Conservation (phyloP, 2,329 filamentous ascomycete species). For the Bipolaris zeicola region DNA sequence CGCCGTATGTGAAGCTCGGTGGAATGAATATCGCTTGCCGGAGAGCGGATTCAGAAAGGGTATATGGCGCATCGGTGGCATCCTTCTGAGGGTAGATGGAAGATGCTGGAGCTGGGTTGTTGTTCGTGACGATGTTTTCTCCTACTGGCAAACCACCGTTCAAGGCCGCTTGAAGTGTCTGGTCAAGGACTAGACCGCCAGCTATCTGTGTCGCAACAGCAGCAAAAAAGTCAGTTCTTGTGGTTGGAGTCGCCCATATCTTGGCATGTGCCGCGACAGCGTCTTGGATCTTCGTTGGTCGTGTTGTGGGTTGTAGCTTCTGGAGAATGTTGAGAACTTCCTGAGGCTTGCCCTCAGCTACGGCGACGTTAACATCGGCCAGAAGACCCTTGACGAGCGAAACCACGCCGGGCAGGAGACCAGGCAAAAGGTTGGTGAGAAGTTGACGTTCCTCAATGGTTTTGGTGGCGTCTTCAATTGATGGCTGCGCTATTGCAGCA, state of each 20-base stretch:
- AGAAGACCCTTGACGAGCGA: constrained; percentile 17
- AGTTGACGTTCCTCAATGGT: constrained; percentile 21
- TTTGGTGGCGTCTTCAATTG: not conserved
- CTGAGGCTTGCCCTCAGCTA: constrained; percentile 17
- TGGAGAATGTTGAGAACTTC: constrained; percentile 21
- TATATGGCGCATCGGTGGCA: constrained; percentile 56
- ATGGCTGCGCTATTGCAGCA: not conserved
- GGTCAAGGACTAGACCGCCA: constrained; percentile 24
- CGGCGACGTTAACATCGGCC: constrained; percentile 19
- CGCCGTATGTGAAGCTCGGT: constrained; percentile 50
- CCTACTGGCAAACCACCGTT: constrained; percentile 21
- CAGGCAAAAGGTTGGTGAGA: constrained; percentile 4
- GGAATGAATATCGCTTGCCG: constrained; percentile 61
- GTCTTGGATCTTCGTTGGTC: constrained; percentile 24
- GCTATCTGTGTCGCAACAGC: constrained; percentile 31
- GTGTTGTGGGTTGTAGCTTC: constrained; percentile 19
- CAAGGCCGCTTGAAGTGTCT: constrained; percentile 20
- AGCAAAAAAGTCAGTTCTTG: constrained; percentile 22
- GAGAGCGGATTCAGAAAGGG: constrained; percentile 53
- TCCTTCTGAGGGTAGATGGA: constrained; percentile 49
- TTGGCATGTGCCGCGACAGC: constrained; percentile 13
- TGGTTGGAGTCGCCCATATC: constrained; percentile 25
- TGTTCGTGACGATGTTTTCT: constrained; percentile 32
- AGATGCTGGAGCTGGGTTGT: constrained; percentile 22
- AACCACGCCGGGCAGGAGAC: constrained; percentile 12